A percentile compares a stretch with the other conserved stretches of the same genome.
These are phyloP conservation scores for Turritis glabra DNA, from an alignment of 345 rosid species.

Conservation along the genomic window DNA sequence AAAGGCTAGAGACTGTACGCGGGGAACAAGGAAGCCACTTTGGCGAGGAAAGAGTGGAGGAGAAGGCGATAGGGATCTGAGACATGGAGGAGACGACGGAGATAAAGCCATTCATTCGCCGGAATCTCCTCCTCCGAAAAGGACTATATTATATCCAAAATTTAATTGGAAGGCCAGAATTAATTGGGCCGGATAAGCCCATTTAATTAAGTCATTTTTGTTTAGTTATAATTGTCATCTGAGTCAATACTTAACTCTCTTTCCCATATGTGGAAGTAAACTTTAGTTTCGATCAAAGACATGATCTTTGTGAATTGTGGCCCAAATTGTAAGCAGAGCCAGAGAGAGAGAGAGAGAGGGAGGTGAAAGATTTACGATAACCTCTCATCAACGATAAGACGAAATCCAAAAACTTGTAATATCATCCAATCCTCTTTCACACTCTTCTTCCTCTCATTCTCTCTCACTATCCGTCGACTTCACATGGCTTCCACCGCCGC, in stretches of 20 bases:
- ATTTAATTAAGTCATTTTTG: not conserved
- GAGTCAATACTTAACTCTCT: not conserved
- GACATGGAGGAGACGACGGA: conserved; percentile 23
- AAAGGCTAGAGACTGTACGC: not conserved
- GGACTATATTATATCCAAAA: too few species aligned
- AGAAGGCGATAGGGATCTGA: conserved; percentile 26
- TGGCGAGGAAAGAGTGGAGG: conserved; percentile 8
- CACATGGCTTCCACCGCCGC: conserved; percentile 68
- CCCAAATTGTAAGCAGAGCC: too few species aligned
- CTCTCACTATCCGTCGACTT: not conserved
- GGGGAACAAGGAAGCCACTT: not conserved
- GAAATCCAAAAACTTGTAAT: not conserved
- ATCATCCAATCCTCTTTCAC: too few species aligned
- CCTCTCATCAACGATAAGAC: conserved; percentile 76
- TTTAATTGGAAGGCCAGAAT: not conserved
- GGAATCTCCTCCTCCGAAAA: too few species aligned
- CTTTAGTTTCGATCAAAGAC: not conserved
- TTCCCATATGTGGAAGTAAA: not conserved
- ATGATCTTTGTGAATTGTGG: conserved; percentile 10
- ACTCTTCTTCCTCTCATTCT: conserved; percentile 16
- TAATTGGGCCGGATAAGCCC: conserved; percentile 1
- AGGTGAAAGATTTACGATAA: too few species aligned
- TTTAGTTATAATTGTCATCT: not conserved
- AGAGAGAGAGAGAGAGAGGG: too few species aligned
- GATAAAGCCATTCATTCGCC: conserved; percentile 30